A percentile compares a stretch with the other conserved stretches of the same genome.
Evolutionary conservation across 2,329 filamentous ascomycete species (phyloP).

Genomic region (Zymoseptoria crescenta): DNA sequence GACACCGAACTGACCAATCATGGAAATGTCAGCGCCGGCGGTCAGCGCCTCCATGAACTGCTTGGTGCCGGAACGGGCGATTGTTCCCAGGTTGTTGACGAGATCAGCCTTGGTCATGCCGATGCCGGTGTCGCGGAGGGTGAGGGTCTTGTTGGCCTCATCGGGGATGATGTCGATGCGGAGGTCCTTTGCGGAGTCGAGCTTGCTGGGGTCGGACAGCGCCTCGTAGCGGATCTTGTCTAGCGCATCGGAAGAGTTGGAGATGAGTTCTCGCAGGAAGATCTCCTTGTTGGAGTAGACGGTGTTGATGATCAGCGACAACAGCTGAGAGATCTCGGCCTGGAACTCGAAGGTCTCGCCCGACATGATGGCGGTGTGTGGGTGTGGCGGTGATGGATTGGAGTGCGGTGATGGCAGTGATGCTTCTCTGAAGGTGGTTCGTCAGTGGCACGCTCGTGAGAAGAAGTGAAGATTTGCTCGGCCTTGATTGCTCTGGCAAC

Average conservation of each 20-base stretch:
- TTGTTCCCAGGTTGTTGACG: slow-evolving; percentile 99
- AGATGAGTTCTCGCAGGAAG: slow-evolving; percentile 96
- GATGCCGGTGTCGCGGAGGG: slow-evolving; percentile 96
- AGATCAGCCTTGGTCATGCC: slow-evolving; percentile 99
- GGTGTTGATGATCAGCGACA: slow-evolving; percentile 99
- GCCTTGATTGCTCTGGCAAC: neutral
- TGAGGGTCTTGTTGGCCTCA: slow-evolving; percentile 95
- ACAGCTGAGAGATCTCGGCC: slow-evolving; percentile 99
- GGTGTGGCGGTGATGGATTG: slow-evolving; percentile 1
- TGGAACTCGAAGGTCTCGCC: slow-evolving; percentile 98
- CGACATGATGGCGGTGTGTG: slow-evolving; percentile 57
- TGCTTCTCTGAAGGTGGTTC: neutral
- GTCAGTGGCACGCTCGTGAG: neutral
- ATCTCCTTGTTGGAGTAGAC: slow-evolving; percentile 99
- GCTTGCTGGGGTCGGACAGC: slow-evolving; percentile 92
- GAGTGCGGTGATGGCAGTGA: slow-evolving; percentile 3
- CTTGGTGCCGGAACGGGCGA: slow-evolving; percentile 98
- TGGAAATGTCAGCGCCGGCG: slow-evolving; percentile 97
- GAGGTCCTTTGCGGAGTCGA: slow-evolving; percentile 95
- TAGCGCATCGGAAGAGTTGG: slow-evolving; percentile 96
- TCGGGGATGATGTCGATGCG: slow-evolving; percentile 98
- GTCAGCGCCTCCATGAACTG: slow-evolving; percentile 99
- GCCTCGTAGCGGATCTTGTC: slow-evolving; percentile 99
- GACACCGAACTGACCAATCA: slow-evolving; percentile 99
- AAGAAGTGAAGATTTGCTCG: neutral